These are phyloP conservation scores for Hypoxylon subgilvum DNA, from an alignment of 495 filamentous ascomycete genomes.

Conservation along the genomic window DNA sequence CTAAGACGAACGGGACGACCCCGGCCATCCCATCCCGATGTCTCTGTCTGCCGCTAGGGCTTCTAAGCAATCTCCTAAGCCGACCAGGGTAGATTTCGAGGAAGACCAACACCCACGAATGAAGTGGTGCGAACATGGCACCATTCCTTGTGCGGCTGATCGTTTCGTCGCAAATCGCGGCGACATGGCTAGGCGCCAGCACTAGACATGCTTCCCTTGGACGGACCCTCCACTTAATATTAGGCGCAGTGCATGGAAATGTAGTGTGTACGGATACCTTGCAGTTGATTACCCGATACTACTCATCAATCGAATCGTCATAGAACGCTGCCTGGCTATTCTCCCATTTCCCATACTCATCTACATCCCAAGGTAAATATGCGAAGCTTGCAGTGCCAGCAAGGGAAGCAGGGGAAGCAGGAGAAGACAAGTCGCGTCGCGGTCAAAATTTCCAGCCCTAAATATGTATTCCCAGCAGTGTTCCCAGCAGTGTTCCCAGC, in stretches of 20 bases:
- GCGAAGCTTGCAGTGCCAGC: slow-evolving; percentile 3
- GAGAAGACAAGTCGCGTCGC: background rate
- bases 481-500: too few relatives aligned
- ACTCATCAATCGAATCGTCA: too few relatives aligned
- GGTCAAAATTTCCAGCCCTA: slow-evolving; percentile 12
- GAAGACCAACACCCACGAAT: slow-evolving; percentile 18
- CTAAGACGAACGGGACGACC: slow-evolving; percentile 3
- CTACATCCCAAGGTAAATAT: background rate
- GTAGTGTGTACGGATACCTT: too few relatives aligned
- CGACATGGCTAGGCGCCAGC: slow-evolving; percentile 16
- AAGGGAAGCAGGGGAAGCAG: background rate
- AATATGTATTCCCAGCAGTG: too few relatives aligned
- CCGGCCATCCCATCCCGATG: slow-evolving; percentile 5
- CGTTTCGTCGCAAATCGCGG: slow-evolving; percentile 1
- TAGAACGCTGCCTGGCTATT: too few relatives aligned
- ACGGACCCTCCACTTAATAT: too few relatives aligned
- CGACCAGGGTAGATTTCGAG: background rate
- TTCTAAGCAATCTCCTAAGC: background rate
- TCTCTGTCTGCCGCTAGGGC: too few relatives aligned
- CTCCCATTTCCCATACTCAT: too few relatives aligned
- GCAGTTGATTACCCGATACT: too few relatives aligned
- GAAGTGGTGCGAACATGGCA: slow-evolving; percentile 11
- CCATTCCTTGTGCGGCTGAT: slow-evolving; percentile 31
- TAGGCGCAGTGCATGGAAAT: too few relatives aligned
- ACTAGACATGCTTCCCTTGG: slow-evolving; percentile 18